Evolutionary conservation across 2,329 filamentous ascomycete genomes (phyloP), one percentile per base, ranked within the genome.

Genomic region (Fusarium verticillioides): DNA sequence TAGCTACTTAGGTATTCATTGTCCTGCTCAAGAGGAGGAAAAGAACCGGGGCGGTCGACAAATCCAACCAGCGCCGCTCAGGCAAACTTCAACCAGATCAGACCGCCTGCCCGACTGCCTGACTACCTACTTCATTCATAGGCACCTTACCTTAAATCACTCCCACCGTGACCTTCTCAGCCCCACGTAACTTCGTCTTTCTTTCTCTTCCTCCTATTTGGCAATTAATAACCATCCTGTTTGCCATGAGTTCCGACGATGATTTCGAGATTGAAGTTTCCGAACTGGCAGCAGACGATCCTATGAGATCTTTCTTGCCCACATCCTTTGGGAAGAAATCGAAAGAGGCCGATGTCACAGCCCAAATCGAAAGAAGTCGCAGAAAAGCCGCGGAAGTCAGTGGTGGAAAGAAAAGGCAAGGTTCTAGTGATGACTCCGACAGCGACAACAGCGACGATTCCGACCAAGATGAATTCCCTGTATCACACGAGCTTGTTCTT

Each of bases 401-500:
- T 18, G 44, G 64, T 42, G 62, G 54, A 23, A 60, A 61, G 57
- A 77, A 75, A 53, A 71, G 73, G 37, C 82, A 85, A 26, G 86
- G 88, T 63, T 87, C 89, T 42, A 84, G 82, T 72, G 81, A 84
- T 57, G 80, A 84, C 58, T 79, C 81, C 75, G 84, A 87, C 50
- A 85, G 86, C 59, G 83, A 85, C 47, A 85, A 87, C 61, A 83
- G 85, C 42, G 86, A 87, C 56, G 87, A 90, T 53, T 89, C 90
- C 32, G 90, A 94, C 28, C 36, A 93, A 93, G 95, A 97, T 78
- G 94, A 97, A 77, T 98, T 92, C 74, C 96, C 96, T 4, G 91
- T 97, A 18, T 97, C 96, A 10, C 96, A 99, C 81, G 95, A 98
- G 83, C 89, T 99, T 81, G 86, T 97, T 34, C 87, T 98, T 80